Base-by-base conservation (phyloP, 495 filamentous ascomycete species). In the Lophiostoma macrostomum region DNA sequence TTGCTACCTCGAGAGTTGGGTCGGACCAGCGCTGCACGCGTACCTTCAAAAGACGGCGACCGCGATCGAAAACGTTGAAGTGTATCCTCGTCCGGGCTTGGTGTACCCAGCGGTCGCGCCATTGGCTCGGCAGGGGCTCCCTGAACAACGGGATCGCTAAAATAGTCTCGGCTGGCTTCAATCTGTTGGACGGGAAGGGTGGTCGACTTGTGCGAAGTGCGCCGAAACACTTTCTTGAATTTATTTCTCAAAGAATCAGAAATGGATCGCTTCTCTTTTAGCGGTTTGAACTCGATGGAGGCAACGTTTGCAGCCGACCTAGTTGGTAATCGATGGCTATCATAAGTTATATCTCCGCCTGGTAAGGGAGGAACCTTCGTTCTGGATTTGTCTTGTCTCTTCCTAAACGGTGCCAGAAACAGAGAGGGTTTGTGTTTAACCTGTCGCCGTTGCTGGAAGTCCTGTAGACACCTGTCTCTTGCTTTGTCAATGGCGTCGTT, bases 391-490 rank as follows among this genome's bases (percentile, higher is more conserved):
- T 60, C 51, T 40, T 64, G 58, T 12, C 58, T 44, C 39, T 67
- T 68, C 50, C 64, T 61, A 56, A 70, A 70, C 2, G 67, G 61
- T 3, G 58, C 63, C 0, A 68, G 40, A 37, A 70, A 61, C 40
- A 68, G 53, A 2, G 67, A 70, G 24, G 63, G 67, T n/a, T 61
- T 55, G 37, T 67, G 49, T 10, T 54, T 44, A 13, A 70, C 52
- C 36, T 60, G 57, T 18, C 63, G 55, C 5, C 13, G 34, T 47
- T 63, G 23, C 51, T 69, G 65, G 32, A 69, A 65, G 42, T 65
- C 65, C 36, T 66, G 65, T 6, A 71, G 51, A 35, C 58, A 66
- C 28, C 50, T 64, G 53, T 71, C 68, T 24, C 67, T 27, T 1
- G 47, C 53, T 30, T 57, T 39, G 25, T 59, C 43, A 10, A 58